Evolutionary conservation across 163 green algal species (phyloP).

Genomic region (Chlamydomonas reinhardtii): DNA sequence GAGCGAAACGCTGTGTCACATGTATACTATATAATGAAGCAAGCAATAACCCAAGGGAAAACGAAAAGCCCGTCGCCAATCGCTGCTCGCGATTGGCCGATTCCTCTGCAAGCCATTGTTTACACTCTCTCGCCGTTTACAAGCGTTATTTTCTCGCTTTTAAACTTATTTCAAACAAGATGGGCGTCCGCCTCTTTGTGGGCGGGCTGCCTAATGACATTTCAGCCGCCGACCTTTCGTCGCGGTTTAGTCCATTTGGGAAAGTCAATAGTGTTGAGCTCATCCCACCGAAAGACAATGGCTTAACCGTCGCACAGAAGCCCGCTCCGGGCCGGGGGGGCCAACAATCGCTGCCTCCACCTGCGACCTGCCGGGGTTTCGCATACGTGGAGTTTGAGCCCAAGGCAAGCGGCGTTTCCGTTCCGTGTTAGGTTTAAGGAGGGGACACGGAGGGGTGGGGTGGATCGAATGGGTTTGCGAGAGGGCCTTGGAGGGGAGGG

Average conservation of each 20-base stretch:
- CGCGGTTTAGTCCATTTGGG: slow-evolving; percentile 79
- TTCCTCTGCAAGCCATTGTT: neutral
- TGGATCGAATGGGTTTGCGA: too few species aligned
- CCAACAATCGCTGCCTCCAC: neutral
- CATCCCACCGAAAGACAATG: slow-evolving; percentile 52
- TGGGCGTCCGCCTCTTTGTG: slow-evolving; percentile 71
- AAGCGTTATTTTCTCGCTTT: too few species aligned
- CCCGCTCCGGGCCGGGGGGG: too few species aligned
- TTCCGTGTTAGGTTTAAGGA: neutral
- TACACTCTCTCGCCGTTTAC: neutral
- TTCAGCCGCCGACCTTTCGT: slow-evolving; percentile 59
- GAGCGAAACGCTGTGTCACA: too few species aligned
- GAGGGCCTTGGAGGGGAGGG: too few species aligned
- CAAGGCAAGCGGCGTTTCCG: slow-evolving; percentile 6
- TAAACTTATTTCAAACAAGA: neutral
- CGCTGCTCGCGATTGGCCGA: too few species aligned
- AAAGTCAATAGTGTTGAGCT: slow-evolving; percentile 63
- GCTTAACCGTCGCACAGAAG: neutral
- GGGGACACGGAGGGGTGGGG: too few species aligned
- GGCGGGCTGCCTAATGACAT: slow-evolving; percentile 70
- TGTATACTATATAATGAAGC: too few species aligned
- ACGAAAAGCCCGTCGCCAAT: too few species aligned
- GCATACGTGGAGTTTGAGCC: slow-evolving; percentile 76
- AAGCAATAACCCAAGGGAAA: too few species aligned
- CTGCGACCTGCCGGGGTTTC: slow-evolving; percentile 67